Base-by-base conservation (phyloP, 2,329 filamentous ascomycete genomes). In the Pseudogymnoascus pannorum region DNA sequence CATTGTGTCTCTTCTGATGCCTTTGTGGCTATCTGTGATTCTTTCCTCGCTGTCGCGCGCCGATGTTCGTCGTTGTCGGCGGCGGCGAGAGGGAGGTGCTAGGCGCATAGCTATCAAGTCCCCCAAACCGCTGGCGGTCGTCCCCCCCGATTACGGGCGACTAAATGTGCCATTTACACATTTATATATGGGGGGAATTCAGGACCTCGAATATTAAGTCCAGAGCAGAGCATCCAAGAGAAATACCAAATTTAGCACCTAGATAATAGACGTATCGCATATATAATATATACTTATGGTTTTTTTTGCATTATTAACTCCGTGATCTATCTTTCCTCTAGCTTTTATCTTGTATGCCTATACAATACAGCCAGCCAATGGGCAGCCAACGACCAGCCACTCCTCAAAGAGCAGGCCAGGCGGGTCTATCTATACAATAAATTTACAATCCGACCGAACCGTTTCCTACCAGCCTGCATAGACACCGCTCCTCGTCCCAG, bases 1-100 rank as follows among this genome's bases (percentile, higher is more conserved):
- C 71, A 73, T 73, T 48, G 63, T 71, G 59, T 38, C 60, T 54
- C 44, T 54, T 54, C 44, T 31, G 44, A 54, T 54, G 44, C 44
- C 44, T 54, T 54, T 16, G 24, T 24, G 24, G 44, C 44, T 31
- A 24, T 54, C n/a, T 12, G 14, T 51, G n/a, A n/a, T 18, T 54
- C 24, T 18, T 44, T 54, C 44, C 44, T 54, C 44, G 24, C 44
- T 31, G 44, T 9, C 22, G 24, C 44, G 24, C 44, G 24, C 44
- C 24, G 22, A 24, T 51, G 44, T 12, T 44, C n/a, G 44, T 31
- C 44, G 44, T 54, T 31, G 44, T 54, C 44, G 9, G 44, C 44
- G 24, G 3, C 44, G 44, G 44, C 44, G 24, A 24, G 38, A 54
- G 44, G 44, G 38, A 54, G 44, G 7, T 54, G 44, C 44, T 54